Conservation (phyloP, 1,284 basidiomycete genomes). For the Leccinum pallidistipes region DNA sequence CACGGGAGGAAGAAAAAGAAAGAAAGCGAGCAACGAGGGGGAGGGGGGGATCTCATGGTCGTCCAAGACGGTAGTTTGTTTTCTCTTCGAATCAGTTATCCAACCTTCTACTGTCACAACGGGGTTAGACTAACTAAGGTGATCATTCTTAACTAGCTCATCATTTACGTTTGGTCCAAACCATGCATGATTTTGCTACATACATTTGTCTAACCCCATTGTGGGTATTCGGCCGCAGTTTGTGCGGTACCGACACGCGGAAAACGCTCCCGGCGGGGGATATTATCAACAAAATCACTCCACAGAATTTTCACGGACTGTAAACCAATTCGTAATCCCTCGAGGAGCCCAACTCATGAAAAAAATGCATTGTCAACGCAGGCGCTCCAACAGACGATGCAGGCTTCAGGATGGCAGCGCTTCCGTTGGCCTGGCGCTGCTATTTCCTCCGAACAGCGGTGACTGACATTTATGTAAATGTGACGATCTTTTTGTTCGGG, state of each 20-base stretch:
- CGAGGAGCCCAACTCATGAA: neutral
- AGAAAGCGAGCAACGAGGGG: constrained; percentile 47
- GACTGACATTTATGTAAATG: neutral
- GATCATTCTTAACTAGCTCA: neutral
- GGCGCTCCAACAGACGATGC: neutral
- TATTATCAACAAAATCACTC: neutral
- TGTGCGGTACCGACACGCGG: neutral
- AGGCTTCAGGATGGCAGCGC: neutral
- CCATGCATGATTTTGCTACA: neutral
- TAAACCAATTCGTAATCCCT: neutral
- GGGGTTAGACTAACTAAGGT: neutral
- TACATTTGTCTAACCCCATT: neutral
- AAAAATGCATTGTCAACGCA: neutral
- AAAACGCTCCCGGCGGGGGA: too few relatives aligned
- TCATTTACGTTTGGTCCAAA: neutral
- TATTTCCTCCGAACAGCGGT: neutral
- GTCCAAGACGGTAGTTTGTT: constrained; percentile 24
- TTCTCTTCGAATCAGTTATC: neutral
- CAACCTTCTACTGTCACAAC: neutral
- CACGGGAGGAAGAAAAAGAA: constrained; percentile 72
- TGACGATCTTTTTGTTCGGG: neutral
- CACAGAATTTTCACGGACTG: neutral
- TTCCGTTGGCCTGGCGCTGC: neutral
- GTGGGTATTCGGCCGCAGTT: neutral
- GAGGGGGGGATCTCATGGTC: constrained; percentile 19